These are phyloP conservation scores for Juglanconis sp. DNA, from an alignment of 2,329 filamentous ascomycete genomes.

Conservation along the genomic window DNA sequence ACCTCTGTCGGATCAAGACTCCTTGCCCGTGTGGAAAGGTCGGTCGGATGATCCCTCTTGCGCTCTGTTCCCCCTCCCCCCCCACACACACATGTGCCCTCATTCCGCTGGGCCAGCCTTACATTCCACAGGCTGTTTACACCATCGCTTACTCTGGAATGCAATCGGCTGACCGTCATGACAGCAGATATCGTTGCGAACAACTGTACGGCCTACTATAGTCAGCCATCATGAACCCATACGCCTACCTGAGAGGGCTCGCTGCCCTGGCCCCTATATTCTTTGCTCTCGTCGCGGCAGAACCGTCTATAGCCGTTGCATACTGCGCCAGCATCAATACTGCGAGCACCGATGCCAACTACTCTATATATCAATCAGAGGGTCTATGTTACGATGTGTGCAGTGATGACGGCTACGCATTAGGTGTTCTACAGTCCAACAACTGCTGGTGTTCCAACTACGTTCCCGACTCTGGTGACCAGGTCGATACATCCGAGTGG, in stretches of 20 bases:
- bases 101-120: too few relatives aligned
- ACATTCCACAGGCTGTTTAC: not conserved
- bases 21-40: too few relatives aligned
- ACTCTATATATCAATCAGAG: conserved; percentile 62
- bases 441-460: conserved; percentile 76
- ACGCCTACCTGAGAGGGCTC: conserved; percentile 15
- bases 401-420: conserved; percentile 51
- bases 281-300: conserved; percentile 23
- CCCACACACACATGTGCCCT: too few relatives aligned
- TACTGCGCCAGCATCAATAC: conserved; percentile 50
- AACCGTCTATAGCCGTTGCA: conserved; percentile 31
- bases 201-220: too few relatives aligned
- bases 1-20: too few relatives aligned
- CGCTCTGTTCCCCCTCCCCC: too few relatives aligned
- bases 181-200: not conserved
- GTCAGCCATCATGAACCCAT: conserved; percentile 2
- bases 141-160: not conserved
- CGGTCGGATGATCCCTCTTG: too few relatives aligned
- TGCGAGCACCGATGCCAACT: conserved; percentile 38
- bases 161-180: not conserved
- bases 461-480: conserved; percentile 46
- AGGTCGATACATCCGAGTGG: conserved; percentile 47
- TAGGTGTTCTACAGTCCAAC: conserved; percentile 63
- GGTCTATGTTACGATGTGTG: conserved; percentile 66
- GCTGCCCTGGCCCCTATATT: conserved; percentile 21